These are phyloP conservation scores for Geum urbanum DNA, from an alignment of 306 rosid species.

Conservation along the genomic window DNA sequence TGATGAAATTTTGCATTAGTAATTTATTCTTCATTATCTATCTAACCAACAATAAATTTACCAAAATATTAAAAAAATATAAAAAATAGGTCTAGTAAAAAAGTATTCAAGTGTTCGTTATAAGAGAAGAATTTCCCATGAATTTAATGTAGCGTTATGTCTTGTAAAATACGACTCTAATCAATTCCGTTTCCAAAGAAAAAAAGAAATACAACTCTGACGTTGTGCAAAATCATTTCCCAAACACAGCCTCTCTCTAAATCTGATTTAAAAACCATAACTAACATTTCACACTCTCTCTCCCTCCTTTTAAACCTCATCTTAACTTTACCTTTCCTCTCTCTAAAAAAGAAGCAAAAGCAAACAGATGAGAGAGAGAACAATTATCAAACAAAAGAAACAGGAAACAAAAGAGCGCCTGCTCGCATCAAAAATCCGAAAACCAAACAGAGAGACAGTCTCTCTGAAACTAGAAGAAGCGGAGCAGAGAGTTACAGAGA, in stretches of 20 bases:
- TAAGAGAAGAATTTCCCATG: too few species aligned
- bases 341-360: neutral
- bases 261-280: neutral
- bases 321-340: neutral
- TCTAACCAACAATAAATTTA: too few species aligned
- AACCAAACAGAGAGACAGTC: neutral
- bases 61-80: too few species aligned
- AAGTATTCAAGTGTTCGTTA: too few species aligned
- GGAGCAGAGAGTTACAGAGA: neutral
- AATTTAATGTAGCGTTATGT: too few species aligned
- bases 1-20: too few species aligned
- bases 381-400: too few species aligned
- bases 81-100: too few species aligned
- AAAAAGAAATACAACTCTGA: too few species aligned
- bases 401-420: neutral
- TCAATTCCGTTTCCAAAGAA: too few species aligned
- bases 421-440: neutral
- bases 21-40: too few species aligned
- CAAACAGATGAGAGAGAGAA: constrained; percentile 9
- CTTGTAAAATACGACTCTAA: neutral
- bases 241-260: neutral
- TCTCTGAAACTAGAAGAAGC: too few species aligned
- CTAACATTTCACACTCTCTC: neutral
- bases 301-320: constrained; percentile 35
- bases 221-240: neutral